Percentiles rank a stretch among this genome's conserved stretches.
Evolutionary conservation across 2,329 filamentous ascomycete species (phyloP).

Genomic region (Elsinoe ampelina): DNA sequence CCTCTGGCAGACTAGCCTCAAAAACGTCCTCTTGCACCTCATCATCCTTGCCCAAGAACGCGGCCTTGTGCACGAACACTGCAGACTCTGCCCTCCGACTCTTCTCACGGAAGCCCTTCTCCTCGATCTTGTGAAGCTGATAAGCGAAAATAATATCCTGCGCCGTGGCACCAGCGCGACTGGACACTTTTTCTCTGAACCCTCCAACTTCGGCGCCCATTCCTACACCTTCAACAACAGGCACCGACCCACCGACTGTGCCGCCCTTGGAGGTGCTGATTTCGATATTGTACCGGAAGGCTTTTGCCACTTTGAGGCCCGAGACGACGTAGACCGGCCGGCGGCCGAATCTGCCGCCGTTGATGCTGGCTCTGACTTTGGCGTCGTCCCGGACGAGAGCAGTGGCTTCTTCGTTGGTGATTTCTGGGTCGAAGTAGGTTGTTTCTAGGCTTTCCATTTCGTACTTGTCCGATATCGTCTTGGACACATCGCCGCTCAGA

Average conservation of each 20-base stretch:
- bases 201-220: not conserved
- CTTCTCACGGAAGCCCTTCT: not conserved
- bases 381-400: not conserved
- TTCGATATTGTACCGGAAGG: not conserved
- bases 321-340: slow-evolving; percentile 1
- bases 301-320: not conserved
- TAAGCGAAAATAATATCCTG: slow-evolving; percentile 2
- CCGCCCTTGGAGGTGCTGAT: not conserved
- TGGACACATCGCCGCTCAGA: not conserved
- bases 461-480: not conserved
- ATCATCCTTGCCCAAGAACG: not conserved
- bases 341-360: not conserved
- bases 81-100: not conserved
- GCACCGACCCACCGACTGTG: not conserved
- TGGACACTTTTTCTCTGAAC: not conserved
- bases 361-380: not conserved
- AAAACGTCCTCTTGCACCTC: not conserved
- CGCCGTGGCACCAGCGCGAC: not conserved
- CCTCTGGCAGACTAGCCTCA: not conserved
- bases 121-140: not conserved
- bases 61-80: not conserved
- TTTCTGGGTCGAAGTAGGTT: not conserved
- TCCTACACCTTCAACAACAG: not conserved
- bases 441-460: not conserved
- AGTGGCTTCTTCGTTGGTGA: not conserved